Base-by-base conservation (phyloP, 768 basidiomycete genomes). In the Amanita fuliginea region DNA sequence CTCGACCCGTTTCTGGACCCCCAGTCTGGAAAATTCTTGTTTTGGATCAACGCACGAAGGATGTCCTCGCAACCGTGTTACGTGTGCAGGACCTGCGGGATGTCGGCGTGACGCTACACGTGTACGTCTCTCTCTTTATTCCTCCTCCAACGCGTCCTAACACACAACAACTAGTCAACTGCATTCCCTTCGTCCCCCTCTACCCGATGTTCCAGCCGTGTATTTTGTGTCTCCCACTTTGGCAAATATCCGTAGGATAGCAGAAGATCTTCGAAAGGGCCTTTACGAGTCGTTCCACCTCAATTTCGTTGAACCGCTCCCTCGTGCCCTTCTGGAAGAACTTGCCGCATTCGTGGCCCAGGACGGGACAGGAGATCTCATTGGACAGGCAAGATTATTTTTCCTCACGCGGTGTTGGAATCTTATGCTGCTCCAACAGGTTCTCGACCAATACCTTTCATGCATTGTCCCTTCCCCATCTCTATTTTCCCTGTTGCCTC, bases 21-120 rank as follows among this genome's bases (percentile, higher is more conserved):
- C 81, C 91, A 4, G 82, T 96, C 4, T 99, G 96, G 95, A 99
- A 99, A 66, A 83, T 98, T 11, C 70, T 99, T 8, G 84, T 99
- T 1, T 71, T 99, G 48, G 96, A 99, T 64, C 91, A 96, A 60
- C 78, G 86, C 57, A 95, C 92, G 19, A 96, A 98, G 64, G 96
- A 98, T 63, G 83, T 98, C 18, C 74, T 99, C 33, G 96, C 96
- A 13, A 98, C 95, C 1, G 86, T 92, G 16, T 68, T 99, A 55
- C 81, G 94, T 47, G 96, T 99, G 6, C 94, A 97, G 65, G 96
- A 98, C 67, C 73, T 99, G 54, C 78, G 96, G 49, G 95, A 98
- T 59, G 88, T 90, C 43, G 96, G 96, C 28, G 93, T 99, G 36
- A 99, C 96, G 7, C 74, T 99, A 51, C 96, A 99, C 69, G 92